Evolutionary conservation across 768 basidiomycete genomes (phyloP), one percentile per base, ranked within the genome.

Genomic region (Kwoniella bestiolae): DNA sequence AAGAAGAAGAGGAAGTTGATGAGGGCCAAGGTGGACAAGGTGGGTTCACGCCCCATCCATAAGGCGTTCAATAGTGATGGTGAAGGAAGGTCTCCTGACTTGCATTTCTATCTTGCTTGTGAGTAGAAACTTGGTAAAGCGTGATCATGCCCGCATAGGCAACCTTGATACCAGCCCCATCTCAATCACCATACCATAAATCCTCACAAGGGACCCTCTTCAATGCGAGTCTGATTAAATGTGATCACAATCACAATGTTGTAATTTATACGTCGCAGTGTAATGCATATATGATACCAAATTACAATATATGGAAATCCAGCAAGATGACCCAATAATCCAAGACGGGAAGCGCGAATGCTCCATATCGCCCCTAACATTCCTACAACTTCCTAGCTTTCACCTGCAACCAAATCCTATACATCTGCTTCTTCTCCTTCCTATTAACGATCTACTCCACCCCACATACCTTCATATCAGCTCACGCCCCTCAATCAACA

Each of bases 351-450:
- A n/a, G n/a, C n/a, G n/a, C n/a, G n/a, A n/a, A n/a, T n/a, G n/a
- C n/a, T n/a, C n/a, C n/a, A n/a, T n/a, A n/a, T n/a, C n/a, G n/a
- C n/a, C n/a, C n/a, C n/a, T n/a, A n/a, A n/a, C n/a, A n/a, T n/a
- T n/a, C 5, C 29, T 56, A 63, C 56, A 76, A 52, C 65, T 81
- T 81, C 56, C 74, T 67, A 34, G 80, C 80, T 66, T 80, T 80
- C 47, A 80, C 75, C 59, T 81, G 80, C 66, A 81, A 70, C 80
- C 80, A 81, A 18, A 78, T 79, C 41, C 96, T 85, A 79, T 95
- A 97, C 96, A 99, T 99, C 81, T 95, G 95, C 56, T 96, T 82
- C 82, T 94, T 90, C 64, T 91, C 84, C 82, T 96, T 97, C 50
- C 96, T 85, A 76, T 99, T 99, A 57, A 99, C 89, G 47, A 98